phyloP scores from a whole-genome alignment of 2,329 filamentous ascomycete genomes.

The Chlorencoelia australis region DNA sequence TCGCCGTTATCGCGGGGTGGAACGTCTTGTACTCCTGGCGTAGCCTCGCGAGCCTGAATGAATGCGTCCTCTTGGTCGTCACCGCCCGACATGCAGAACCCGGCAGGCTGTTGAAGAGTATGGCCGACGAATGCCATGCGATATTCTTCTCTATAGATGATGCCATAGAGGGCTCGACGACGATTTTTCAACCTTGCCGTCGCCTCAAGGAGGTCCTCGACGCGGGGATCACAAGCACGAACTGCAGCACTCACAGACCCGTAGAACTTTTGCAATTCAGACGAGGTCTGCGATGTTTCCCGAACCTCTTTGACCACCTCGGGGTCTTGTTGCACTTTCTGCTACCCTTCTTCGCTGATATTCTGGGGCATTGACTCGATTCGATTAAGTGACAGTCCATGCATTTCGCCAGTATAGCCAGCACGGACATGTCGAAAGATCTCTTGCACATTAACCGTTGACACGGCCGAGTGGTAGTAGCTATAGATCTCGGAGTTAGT shows the following conservation, averaged over 20 bases:
- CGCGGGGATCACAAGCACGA: slow-evolving; percentile 5
- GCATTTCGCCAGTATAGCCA: not conserved
- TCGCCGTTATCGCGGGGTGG: not conserved
- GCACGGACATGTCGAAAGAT: not conserved
- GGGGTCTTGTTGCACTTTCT: slow-evolving; percentile 2
- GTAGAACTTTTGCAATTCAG: slow-evolving; percentile 1
- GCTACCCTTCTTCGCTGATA: slow-evolving; percentile 2
- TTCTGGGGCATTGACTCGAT: not conserved
- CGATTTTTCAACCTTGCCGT: slow-evolving; percentile 5
- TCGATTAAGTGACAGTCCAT: slow-evolving; percentile 3
- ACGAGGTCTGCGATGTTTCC: not conserved
- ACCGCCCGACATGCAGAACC: not conserved
- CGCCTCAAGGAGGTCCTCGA: not conserved
- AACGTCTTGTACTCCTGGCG: not conserved
- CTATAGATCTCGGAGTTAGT: slow-evolving; percentile 6
- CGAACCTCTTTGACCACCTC: not conserved
- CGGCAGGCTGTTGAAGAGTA: not conserved
- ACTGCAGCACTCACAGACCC: slow-evolving; percentile 6
- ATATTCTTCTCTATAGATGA: slow-evolving; percentile 7
- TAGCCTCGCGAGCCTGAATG: not conserved
- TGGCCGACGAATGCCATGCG: not conserved
- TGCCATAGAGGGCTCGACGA: slow-evolving; percentile 1
- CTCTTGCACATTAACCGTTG: slow-evolving; percentile 3
- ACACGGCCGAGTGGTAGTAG: slow-evolving; percentile 5
- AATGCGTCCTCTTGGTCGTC: not conserved